Percentiles rank a stretch among this genome's conserved stretches.
These are phyloP conservation scores for Jatropha curcas DNA, from an alignment of 345 rosid species.

Conservation along the genomic window DNA sequence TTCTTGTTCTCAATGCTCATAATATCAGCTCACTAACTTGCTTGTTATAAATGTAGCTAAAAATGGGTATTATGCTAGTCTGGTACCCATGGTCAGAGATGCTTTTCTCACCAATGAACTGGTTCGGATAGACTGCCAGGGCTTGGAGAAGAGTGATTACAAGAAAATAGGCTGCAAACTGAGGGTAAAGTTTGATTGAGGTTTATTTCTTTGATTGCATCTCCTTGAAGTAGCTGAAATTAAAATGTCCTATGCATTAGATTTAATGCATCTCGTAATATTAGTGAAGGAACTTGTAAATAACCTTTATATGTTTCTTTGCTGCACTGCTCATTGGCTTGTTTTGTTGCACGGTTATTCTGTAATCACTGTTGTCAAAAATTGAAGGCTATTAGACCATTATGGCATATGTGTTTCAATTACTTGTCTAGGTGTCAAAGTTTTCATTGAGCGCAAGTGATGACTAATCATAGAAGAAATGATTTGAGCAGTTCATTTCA, in stretches of 20 bases:
- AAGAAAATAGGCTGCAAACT: conserved; percentile 94
- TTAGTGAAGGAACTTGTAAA: neutral
- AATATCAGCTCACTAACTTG: conserved; percentile 13
- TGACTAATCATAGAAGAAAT: neutral
- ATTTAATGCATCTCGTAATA: neutral
- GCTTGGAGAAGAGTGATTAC: conserved; percentile 81
- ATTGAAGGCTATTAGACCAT: neutral
- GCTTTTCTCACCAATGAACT: conserved; percentile 73
- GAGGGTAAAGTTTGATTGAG: conserved; percentile 43
- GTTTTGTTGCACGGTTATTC: neutral
- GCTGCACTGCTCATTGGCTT: neutral
- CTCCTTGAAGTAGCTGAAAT: neutral
- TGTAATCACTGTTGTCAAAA: neutral
- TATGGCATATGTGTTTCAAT: neutral
- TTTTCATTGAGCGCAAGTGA: neutral
- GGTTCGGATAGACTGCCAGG: conserved; percentile 78
- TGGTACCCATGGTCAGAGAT: conserved; percentile 90
- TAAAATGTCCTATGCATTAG: neutral
- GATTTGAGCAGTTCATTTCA: neutral
- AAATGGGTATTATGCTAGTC: conserved; percentile 89
- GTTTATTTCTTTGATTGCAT: neutral
- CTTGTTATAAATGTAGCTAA: conserved; percentile 56
- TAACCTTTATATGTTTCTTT: neutral
- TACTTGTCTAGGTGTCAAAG: neutral
- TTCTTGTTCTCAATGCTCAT: neutral